These are phyloP conservation scores for Plicaturopsis crispa DNA, from an alignment of 768 basidiomycete genomes.

Conservation along the genomic window DNA sequence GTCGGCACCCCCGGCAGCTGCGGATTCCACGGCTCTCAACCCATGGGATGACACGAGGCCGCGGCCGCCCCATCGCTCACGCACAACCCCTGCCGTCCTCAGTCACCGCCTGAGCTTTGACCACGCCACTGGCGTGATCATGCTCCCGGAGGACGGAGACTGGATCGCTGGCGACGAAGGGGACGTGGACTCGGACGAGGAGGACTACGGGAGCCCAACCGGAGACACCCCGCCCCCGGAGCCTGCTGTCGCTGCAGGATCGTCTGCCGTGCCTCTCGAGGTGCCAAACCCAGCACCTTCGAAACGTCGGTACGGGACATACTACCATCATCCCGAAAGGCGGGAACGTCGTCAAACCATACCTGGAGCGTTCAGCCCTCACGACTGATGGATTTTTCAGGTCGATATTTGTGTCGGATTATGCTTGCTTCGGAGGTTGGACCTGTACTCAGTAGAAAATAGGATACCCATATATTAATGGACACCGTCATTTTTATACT, in stretches of 20 bases:
- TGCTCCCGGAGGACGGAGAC: slow-evolving; percentile 66
- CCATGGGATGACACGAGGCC: slow-evolving; percentile 56
- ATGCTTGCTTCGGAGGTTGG: too few species aligned
- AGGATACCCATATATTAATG: too few species aligned
- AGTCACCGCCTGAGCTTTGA: slow-evolving; percentile 76
- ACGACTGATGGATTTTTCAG: too few species aligned
- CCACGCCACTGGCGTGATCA: slow-evolving; percentile 81
- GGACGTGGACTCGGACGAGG: slow-evolving; percentile 30
- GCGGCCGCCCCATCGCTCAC: slow-evolving; percentile 18
- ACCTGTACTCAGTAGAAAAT: too few species aligned
- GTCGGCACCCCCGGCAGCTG: slow-evolving; percentile 11
- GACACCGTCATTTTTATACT: too few species aligned
- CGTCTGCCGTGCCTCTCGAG: slow-evolving; percentile 6
- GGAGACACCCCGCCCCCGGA: slow-evolving; percentile 15
- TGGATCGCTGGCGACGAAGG: slow-evolving; percentile 47
- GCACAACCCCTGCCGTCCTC: slow-evolving; percentile 18
- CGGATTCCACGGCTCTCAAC: slow-evolving; percentile 29
- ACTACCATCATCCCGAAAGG: slow-evolving; percentile 82
- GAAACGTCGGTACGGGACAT: slow-evolving; percentile 48
- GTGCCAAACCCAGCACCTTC: background rate
- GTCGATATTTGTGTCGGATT: too few species aligned
- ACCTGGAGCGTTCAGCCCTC: slow-evolving; percentile 64
- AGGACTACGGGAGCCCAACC: slow-evolving; percentile 31
- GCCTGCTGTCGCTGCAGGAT: background rate
- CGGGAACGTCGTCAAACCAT: slow-evolving; percentile 40